Evolutionary conservation across 2,329 filamentous ascomycete species (phyloP), one percentile per base, ranked within the genome.

Genomic region (Sphaerostilbella broomeana): DNA sequence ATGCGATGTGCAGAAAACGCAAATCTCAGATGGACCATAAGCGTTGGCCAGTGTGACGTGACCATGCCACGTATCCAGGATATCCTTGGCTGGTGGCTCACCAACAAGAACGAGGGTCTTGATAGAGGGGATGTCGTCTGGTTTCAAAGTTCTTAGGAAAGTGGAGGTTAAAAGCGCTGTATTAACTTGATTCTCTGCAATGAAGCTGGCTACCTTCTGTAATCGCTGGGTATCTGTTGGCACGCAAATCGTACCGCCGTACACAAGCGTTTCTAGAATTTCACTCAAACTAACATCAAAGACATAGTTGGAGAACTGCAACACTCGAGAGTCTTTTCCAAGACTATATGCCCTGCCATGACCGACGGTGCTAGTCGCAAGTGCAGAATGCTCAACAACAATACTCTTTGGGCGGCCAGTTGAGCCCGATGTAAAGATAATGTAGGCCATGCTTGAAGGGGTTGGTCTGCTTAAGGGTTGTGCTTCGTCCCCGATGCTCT

Each of bases 201-300:
- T 44, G 13, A 25, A 35, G 6, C 20, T 12, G 6, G 37, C 11
- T 13, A 44, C 19, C 5, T 26, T 20, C 22, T 25, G 40, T 32
- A 44, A n/a, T n/a, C n/a, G 27, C 17, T 36, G 42, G 13, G 8
- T 22, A 10, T 36, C 37, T 5, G 38, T 42, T 1, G 50, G 49
- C 1, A 52, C 36, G 15, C 50, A 52, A 24, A 44, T 33, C 18
- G 38, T 35, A 6, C 18, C 42, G 6, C 42, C 42, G 3, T 26
- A 22, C 17, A 44, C 9, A 11, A 47, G 43, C 6, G 40, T 26
- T 2, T 15, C 18, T 4, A 44, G 2, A 6, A 47, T 46, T 13
- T 47, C 45, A 3, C 17, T 26, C 12, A 47, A 7, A 5, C 36
- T 38, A 2, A 35, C 38, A n/a, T 50, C 48, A 6, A 47, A 49